These are phyloP conservation scores for Cubamyces lactineus DNA, from an alignment of 768 basidiomycete genomes.

Conservation along the genomic window DNA sequence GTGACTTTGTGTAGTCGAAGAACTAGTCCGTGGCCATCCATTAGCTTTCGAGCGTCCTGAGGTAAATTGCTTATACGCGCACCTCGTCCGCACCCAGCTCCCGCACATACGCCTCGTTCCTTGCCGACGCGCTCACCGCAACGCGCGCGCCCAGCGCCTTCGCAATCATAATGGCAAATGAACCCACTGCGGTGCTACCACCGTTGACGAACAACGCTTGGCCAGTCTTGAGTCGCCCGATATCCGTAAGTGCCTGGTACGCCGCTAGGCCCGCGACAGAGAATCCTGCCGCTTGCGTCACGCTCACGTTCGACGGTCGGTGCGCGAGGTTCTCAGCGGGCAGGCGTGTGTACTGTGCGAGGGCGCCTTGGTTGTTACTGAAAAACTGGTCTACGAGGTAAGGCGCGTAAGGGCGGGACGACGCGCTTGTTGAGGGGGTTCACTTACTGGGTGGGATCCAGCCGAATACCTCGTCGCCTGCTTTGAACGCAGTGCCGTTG, in stretches of 20 bases:
- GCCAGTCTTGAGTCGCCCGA: slow-evolving; percentile 54
- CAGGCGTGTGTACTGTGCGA: slow-evolving; percentile 60
- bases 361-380: slow-evolving; percentile 52
- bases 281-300: slow-evolving; percentile 63
- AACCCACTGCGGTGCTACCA: slow-evolving; percentile 68
- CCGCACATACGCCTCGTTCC: slow-evolving; percentile 62
- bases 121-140: slow-evolving; percentile 58
- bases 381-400: slow-evolving; percentile 34
- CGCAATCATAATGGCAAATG: slow-evolving; percentile 73
- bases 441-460: slow-evolving; percentile 43
- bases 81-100: slow-evolving; percentile 69
- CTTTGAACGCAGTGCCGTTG: slow-evolving; percentile 52
- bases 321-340: slow-evolving; percentile 43
- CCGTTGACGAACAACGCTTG: slow-evolving; percentile 72
- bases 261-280: slow-evolving; percentile 62
- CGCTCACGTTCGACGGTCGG: slow-evolving; percentile 54
- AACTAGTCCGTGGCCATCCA: slow-evolving; percentile 37
- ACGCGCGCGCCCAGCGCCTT: slow-evolving; percentile 65
- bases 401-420: background rate
- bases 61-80: too few species aligned
- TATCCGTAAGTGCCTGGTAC: slow-evolving; percentile 53
- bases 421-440: slow-evolving; percentile 20
- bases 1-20: slow-evolving; percentile 61
- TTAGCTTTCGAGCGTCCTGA: background rate
- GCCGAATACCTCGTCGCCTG: slow-evolving; percentile 70